Base-by-base conservation (phyloP, 2,329 filamentous ascomycete genomes). In the Penicillium corylophilum region DNA sequence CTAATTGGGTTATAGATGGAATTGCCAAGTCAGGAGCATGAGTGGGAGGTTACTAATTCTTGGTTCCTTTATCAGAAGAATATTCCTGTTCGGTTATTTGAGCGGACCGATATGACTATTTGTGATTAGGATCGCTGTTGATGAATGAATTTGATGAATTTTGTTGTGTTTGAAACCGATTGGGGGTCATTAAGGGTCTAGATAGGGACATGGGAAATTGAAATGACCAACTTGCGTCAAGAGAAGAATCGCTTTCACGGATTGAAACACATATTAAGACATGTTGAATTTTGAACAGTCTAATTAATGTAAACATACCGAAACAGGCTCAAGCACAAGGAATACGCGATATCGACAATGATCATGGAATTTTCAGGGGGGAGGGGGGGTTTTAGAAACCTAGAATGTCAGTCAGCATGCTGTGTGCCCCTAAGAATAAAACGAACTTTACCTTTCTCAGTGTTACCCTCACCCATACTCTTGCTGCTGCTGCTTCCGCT, bases 391-490 rank as follows among this genome's bases (percentile, higher is more conserved):
- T n/a, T 38, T 20, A 38, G 16, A 38, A 38, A 20, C 16, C 35
- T 38, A 9, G 10, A 38, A 12, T 10, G 5, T 20, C 3, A 20
- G 18, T 36, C 5, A 36, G 33, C 33, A 3, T 20, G 33, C 3
- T 20, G 16, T 12, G 8, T 36, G 16, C 9, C 16, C 16, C 16
- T 36, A 15, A 16, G 16, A 1, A n/a, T 15, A 13, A n/a, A n/a
- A 12, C 13, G 18, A 33, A 28, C 63, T 65, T 56, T 44, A 74
- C 73, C 70, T 42, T 73, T 71, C 73, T 97, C 93, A 0, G 93
- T 97, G 69, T 94, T 95, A 1, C 93, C 93, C 42, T 93, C 89
- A 1, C 93, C 93, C 93, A 96, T 96, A 71, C 90, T 94, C 82
- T 85, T 92, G 70, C 84, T 95, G 48, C 89, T 86, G 50, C 87